Percentiles rank a stretch among this genome's conserved stretches.
These are phyloP conservation scores for Selaginella tamariscina DNA, from an alignment of 75 land plant genomes.

Conservation along the genomic window DNA sequence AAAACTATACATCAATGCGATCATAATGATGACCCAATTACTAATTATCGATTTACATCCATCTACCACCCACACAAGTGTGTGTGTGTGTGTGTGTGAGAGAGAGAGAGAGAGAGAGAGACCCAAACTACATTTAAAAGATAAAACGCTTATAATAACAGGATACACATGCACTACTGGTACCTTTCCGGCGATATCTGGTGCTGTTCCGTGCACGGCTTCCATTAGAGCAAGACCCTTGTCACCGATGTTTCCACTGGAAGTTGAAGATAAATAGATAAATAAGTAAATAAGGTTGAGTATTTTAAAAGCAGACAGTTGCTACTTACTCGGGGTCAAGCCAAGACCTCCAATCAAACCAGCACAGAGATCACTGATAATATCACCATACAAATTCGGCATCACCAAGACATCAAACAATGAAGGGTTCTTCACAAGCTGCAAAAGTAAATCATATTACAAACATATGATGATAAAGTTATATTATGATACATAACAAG, in stretches of 20 bases:
- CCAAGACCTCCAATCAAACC: conserved; percentile 4
- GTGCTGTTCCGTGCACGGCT: conserved; percentile 9
- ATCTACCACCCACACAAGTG: too few species aligned
- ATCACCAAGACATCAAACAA: conserved; percentile 48
- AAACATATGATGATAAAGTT: neutral
- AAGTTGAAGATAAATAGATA: neutral
- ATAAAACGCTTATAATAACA: too few species aligned
- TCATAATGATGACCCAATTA: too few species aligned
- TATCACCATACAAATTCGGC: conserved; percentile 11
- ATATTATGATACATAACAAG: neutral
- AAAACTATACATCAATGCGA: too few species aligned
- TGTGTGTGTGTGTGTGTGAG: too few species aligned
- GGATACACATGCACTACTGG: conserved; percentile 5
- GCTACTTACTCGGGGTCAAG: conserved; percentile 4
- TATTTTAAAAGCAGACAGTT: neutral
- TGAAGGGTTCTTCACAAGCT: conserved; percentile 96
- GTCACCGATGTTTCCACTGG: conserved; percentile 9
- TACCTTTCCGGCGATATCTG: conserved; percentile 11
- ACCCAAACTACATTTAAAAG: too few species aligned
- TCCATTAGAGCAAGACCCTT: conserved; percentile 8
- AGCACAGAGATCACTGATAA: conserved; percentile 14
- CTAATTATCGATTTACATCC: too few species aligned
- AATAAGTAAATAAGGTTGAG: neutral
- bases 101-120: too few species aligned
- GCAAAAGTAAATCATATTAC: conserved; percentile 12